Percentiles rank a stretch among this genome's conserved stretches.
phyloP scores from a whole-genome alignment of 192 early-diverging fungal species.

The Coemansia sp. region DNA sequence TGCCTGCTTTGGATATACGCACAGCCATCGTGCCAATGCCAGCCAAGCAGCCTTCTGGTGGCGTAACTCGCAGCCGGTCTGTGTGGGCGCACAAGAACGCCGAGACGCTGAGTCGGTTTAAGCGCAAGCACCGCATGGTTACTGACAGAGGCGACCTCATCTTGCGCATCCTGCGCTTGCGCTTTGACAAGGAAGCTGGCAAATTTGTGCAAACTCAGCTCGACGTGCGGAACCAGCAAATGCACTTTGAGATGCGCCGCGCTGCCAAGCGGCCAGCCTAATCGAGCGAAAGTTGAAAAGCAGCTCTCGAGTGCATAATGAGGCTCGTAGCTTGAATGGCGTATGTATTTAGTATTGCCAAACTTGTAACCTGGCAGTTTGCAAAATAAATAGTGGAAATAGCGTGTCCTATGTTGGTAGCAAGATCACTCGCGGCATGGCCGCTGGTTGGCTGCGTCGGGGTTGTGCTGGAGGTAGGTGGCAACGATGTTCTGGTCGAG shows the following conservation, averaged over 20 bases:
- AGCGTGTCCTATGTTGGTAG: background rate
- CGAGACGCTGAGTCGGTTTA: slow-evolving; percentile 27
- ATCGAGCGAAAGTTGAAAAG: background rate
- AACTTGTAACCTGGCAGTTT: too few species aligned
- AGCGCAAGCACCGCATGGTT: slow-evolving; percentile 43
- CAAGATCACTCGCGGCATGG: slow-evolving; percentile 24
- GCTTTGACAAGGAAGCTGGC: slow-evolving; percentile 51
- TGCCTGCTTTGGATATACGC: slow-evolving; percentile 27
- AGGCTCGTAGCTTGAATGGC: too few species aligned
- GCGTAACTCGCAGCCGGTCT: slow-evolving; percentile 47
- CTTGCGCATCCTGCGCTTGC: slow-evolving; percentile 45
- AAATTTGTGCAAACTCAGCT: slow-evolving; percentile 52
- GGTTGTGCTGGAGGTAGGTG: slow-evolving; percentile 38
- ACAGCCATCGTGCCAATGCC: slow-evolving; percentile 32
- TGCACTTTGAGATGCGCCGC: slow-evolving; percentile 55
- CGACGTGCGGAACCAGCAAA: slow-evolving; percentile 44
- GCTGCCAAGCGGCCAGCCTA: slow-evolving; percentile 15
- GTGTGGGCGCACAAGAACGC: slow-evolving; percentile 59
- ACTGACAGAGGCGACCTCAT: slow-evolving; percentile 55
- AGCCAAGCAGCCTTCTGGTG: slow-evolving; percentile 3
- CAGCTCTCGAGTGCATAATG: too few species aligned
- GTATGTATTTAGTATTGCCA: too few species aligned
- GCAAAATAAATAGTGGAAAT: background rate
- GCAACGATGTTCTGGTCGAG: slow-evolving; percentile 62
- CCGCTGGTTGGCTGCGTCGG: slow-evolving; percentile 16